Base-by-base conservation (phyloP, 345 rosid species). In the Aurinia saxatilis region DNA sequence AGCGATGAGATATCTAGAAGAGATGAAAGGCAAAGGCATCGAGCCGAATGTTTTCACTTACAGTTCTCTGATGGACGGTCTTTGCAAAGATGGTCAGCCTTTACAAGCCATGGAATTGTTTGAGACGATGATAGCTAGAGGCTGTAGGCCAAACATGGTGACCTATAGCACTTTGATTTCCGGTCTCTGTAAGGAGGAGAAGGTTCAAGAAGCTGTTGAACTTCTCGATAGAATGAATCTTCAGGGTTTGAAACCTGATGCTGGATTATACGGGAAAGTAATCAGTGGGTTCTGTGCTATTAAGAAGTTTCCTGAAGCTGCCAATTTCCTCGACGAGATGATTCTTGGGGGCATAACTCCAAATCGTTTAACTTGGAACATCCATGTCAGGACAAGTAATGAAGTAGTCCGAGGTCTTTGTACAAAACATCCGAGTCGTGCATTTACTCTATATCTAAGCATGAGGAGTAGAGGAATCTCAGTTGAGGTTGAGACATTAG, bases 41-140 rank as follows among this genome's bases (percentile, higher is more conserved):
- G 80, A 82, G 74, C 97, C 98, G 16, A 93, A 93, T 76, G 95
- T 87, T 35, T 84, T 85, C 65, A 87, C 99, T 55, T 90, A 83
- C 39, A 84, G 90, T 50, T 79, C 85, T 65, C 76, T 90, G 34
- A 92, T 92, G 89, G 83, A 90, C 47, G 96, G 91, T 23, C 83
- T 92, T 57, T 90, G 95, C 80, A 90, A 81, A 80, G 76, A 48
- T 50, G 83, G 86, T 10, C 47, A 65, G 16, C 65, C 96, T 63
- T 74, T 75, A 37, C 67, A 81, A 71, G 96, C 97, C 31, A 64
- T 76, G 78, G 78, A 85, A 44, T 52, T 93, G 35, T 65, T 90
- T 62, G 87, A 82, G 68, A 53, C 50, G 45, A 90, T 90, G 99
- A 46, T 73, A n/a, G 78, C 83, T 47, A 82, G 73, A 52, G 73